Evolutionary conservation across 352 stramenopile genomes (phyloP), one percentile per base, ranked within the genome.

Genomic region (Halophytophthora batemanensis): DNA sequence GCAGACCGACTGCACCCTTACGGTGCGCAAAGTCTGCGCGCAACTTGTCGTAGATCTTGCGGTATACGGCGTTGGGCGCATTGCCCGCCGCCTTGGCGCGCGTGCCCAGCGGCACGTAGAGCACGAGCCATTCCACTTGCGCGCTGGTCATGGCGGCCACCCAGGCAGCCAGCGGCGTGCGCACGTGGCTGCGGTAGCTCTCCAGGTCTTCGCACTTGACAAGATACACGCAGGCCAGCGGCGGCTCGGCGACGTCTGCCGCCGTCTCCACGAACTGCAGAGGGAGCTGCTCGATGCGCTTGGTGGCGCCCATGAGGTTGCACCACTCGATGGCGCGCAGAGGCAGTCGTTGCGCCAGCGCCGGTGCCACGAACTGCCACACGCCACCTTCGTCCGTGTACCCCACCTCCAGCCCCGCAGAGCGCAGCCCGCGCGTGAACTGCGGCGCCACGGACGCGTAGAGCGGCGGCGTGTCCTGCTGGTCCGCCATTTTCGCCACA

Each of bases 161-260:
- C 84, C 84, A 94, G 2, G 64, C 56, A 2, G 55, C 48, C 34
- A 94, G 59, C 2, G 74, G 56, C 3, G 60, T 53, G 25, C 83
- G 74, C 10, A 90, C 72, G 10, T 44, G 59, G 10, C 41, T 55
- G 21, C 81, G 82, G 63, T 95, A 95, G 22, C 53, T 61, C 22
- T 92, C 80, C 41, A 86, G 66, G 56, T 95, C 82, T 51, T 95
- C 84, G 56, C 84, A 95, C 58, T 90, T 91, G 31, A 90, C 78
- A 35, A 95, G 53, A 50, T 90, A 95, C 19, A 95, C 42, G 38
- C 68, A 82, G 14, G 87, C 66, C 10, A 87, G 59, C 45, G 79
- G 71, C 48, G 60, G 45, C 29, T 69, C 59, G 18, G 59, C 53
- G 23, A 65, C 40, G 48, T 28, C 18, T 18, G 46, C 31, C 18